phyloP scores from a whole-genome alignment of 345 rosid genomes.

The Psidium guajava region DNA sequence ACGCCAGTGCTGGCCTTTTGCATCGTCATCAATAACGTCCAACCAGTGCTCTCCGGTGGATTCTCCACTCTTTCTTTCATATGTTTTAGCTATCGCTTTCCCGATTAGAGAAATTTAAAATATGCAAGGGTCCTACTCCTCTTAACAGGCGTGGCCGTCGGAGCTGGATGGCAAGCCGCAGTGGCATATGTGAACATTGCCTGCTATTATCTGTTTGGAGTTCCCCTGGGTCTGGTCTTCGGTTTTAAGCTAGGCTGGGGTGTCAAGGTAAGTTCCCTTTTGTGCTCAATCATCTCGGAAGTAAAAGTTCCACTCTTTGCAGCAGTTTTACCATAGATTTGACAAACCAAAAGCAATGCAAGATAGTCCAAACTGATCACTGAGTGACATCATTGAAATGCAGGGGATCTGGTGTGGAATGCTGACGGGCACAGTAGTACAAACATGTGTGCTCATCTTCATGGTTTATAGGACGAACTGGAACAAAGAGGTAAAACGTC shows the following conservation, averaged over 20 bases:
- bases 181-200: constrained; percentile 57
- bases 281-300: neutral
- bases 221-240: constrained; percentile 47
- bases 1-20: constrained; percentile 65
- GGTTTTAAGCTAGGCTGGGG: constrained; percentile 43
- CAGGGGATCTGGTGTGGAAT: constrained; percentile 83
- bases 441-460: constrained; percentile 35
- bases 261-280: constrained; percentile 21
- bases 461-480: constrained; percentile 65
- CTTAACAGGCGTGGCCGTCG: constrained; percentile 11
- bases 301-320: neutral
- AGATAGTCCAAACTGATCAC: neutral
- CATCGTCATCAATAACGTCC: constrained; percentile 58
- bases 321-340: neutral
- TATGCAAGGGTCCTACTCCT: neutral
- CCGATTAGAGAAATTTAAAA: neutral
- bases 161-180: constrained; percentile 51
- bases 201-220: constrained; percentile 50
- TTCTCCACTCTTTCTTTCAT: neutral
- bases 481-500: constrained; percentile 39
- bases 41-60: constrained; percentile 88
- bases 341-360: neutral
- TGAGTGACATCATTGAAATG: neutral
- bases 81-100: neutral
- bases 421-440: constrained; percentile 52